Conservation (phyloP, 768 basidiomycete species). For the Pleurotus citrinopileatus region DNA sequence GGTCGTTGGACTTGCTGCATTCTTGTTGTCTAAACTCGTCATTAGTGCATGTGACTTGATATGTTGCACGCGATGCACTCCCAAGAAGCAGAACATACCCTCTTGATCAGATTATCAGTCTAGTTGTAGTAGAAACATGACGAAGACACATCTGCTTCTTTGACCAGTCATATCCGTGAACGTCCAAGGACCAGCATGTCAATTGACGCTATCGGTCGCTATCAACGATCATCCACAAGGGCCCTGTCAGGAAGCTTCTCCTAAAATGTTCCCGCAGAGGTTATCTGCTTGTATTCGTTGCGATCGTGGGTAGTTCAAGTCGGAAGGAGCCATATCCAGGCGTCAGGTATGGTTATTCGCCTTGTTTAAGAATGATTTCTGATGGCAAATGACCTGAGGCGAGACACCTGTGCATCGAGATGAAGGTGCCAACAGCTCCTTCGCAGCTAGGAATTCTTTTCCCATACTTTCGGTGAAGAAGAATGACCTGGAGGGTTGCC, state of each 20-base stretch:
- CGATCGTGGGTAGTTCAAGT: background rate
- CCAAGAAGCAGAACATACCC: background rate
- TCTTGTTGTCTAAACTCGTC: background rate
- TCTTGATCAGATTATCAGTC: constrained; percentile 5
- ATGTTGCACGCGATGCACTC: constrained; percentile 10
- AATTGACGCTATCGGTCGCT: constrained; percentile 1
- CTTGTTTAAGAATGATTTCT: background rate
- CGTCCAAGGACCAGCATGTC: constrained; percentile 1
- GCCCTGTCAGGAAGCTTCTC: constrained; percentile 4
- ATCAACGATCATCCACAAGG: constrained; percentile 7
- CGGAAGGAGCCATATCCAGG: background rate
- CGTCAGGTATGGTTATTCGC: background rate
- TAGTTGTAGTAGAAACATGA: constrained; percentile 1
- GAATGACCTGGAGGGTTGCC: background rate
- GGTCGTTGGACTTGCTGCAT: background rate
- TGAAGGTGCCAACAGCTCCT: background rate
- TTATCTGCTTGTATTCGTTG: background rate
- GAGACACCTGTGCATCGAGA: background rate
- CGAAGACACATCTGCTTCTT: constrained; percentile 4
- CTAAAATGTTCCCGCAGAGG: background rate
- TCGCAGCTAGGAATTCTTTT: background rate
- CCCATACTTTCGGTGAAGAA: background rate
- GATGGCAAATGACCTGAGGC: background rate
- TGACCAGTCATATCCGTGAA: background rate
- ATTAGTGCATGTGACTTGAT: constrained; percentile 8